Base-by-base conservation (phyloP, 345 rosid species). In the Schrenkiella parvula region DNA sequence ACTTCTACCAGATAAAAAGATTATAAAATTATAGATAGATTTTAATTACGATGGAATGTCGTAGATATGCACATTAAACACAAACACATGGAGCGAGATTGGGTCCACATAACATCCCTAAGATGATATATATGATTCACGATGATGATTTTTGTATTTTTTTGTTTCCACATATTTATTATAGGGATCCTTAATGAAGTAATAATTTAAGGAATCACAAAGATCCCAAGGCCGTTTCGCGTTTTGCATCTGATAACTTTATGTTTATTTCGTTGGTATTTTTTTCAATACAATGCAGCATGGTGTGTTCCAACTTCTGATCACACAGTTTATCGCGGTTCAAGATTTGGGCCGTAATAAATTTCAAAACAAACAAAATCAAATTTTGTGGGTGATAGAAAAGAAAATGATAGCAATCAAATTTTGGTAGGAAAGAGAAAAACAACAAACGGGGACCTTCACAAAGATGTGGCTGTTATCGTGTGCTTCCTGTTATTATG, bases 21-120 rank as follows among this genome's bases (percentile, higher is more conserved):
- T 31, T 6, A 6, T 31, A 31, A 31, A 6, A 31, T 6, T 31
- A 31, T 31, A 1, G 21, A 21, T 47, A 50, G 31, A 50, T 50
- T 8, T 50, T 31, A 18, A 46, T 46, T 1, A 8, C n/a, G 34
- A 12, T 50, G 5, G 11, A 48, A 22, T 64, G 29, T 35, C 22
- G 50, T 39, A 66, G 13, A 65, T 1, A 23, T 39, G 53, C 72
- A 68, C 72, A 64, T 43, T n/a, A n/a, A n/a, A n/a, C n/a, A n/a
- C 13, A 68, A 42, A n/a, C n/a, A 55, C 64, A 68, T 62, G 19
- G 10, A 5, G 4, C n/a, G 8, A 42, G 63, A 54, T 68, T 29
- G 63, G 42, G 72, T 54, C 65, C 65, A 69, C 73, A 21, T 31
- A 28, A 28, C 29, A 28, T 28, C 29, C n/a, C n/a, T n/a, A n/a